These are phyloP conservation scores for Globisporangium cystogenes DNA, from an alignment of 352 stramenopile genomes.

Conservation along the genomic window DNA sequence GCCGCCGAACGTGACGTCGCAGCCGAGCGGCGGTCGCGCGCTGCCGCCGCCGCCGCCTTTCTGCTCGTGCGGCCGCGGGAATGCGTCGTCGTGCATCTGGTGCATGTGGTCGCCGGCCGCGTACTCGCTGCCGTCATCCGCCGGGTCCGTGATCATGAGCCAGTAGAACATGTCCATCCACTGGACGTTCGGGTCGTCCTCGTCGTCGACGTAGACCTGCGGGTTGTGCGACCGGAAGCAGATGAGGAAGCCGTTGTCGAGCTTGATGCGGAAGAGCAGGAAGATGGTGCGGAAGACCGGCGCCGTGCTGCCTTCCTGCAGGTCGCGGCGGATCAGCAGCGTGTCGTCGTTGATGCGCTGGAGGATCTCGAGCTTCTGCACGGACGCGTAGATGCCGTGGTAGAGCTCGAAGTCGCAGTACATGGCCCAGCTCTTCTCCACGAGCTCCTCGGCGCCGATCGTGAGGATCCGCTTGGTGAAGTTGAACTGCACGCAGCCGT, in stretches of 20 bases:
- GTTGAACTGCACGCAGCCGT: conserved; percentile 73
- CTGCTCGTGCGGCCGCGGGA: too few species aligned
- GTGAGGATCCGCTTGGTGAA: conserved; percentile 70
- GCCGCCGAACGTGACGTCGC: conserved; percentile 42
- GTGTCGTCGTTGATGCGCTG: conserved; percentile 77
- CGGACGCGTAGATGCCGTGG: conserved; percentile 69
- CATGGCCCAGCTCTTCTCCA: conserved; percentile 77
- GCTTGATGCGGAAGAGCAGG: conserved; percentile 61
- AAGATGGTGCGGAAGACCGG: conserved; percentile 78
- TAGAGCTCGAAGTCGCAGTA: conserved; percentile 76
- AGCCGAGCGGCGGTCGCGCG: too few species aligned
- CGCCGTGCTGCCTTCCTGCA: conserved; percentile 50
- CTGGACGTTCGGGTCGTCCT: conserved; percentile 75
- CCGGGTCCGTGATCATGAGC: conserved; percentile 72
- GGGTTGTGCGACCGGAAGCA: conserved; percentile 80
- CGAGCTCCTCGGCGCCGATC: conserved; percentile 56
- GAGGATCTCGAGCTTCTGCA: conserved; percentile 75
- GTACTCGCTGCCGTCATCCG: conserved; percentile 7
- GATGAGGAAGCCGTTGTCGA: conserved; percentile 69
- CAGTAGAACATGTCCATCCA: conserved; percentile 88
- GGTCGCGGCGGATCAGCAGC: conserved; percentile 62
- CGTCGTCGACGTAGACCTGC: conserved; percentile 52
- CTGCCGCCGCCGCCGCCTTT: too few species aligned
- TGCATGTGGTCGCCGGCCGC: neutral
- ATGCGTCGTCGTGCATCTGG: neutral